Evolutionary conservation across 805 yeast species (phyloP).

Genomic region (Ogataea pini): DNA sequence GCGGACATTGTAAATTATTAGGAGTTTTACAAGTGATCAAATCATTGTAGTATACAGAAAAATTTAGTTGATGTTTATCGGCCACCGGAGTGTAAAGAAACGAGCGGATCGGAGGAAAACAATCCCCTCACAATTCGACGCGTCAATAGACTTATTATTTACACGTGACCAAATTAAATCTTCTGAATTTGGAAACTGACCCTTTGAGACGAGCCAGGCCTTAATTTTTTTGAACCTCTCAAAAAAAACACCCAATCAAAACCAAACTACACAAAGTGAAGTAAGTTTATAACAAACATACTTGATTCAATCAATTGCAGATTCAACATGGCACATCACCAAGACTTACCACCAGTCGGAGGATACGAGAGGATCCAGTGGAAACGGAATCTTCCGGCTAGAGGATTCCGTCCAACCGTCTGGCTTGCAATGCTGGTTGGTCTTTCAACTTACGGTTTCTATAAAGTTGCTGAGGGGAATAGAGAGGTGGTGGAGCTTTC

Average conservation of each 20-base stretch:
- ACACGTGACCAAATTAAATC: background rate
- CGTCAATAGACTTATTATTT: slow-evolving; percentile 9
- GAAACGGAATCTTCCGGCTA: slow-evolving; percentile 81
- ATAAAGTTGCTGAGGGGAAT: slow-evolving; percentile 62
- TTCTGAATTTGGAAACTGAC: background rate
- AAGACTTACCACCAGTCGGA: slow-evolving; percentile 84
- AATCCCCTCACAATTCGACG: background rate
- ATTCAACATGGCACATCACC: slow-evolving; percentile 39
- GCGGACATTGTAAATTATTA: slow-evolving; percentile 40
- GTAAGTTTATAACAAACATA: too few species aligned
- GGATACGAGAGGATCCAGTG: slow-evolving; percentile 88
- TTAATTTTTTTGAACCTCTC: background rate
- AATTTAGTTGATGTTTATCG: too few species aligned
- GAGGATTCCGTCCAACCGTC: slow-evolving; percentile 79
- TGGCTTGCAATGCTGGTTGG: slow-evolving; percentile 67
- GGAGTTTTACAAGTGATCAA: background rate
- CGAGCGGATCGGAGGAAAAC: background rate
- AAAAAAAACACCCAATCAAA: background rate
- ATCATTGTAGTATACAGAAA: too few species aligned
- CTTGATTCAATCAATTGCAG: background rate
- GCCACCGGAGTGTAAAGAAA: slow-evolving; percentile 8
- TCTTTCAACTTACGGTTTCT: slow-evolving; percentile 71
- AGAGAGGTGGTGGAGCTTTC: slow-evolving; percentile 73
- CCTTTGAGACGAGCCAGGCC: background rate
- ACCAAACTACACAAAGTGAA: background rate